phyloP scores from a whole-genome alignment of 805 yeast species.

The Candida vaughaniae region DNA sequence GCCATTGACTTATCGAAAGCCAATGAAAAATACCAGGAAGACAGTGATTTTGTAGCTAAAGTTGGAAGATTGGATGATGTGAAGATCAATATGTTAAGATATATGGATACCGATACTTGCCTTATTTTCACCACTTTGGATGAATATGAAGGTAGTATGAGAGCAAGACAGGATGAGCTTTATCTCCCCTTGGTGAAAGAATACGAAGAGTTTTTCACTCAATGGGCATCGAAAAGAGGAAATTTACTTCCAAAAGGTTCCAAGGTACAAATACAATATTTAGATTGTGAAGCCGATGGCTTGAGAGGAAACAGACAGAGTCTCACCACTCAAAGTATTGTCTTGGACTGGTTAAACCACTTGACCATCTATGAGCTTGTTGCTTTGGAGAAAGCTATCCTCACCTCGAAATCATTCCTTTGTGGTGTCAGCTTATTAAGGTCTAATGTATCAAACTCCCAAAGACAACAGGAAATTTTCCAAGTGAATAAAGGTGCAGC shows the following conservation, averaged over 20 bases:
- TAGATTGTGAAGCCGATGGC: conserved; percentile 84
- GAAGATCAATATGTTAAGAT: conserved; percentile 63
- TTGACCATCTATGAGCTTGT: conserved; percentile 77
- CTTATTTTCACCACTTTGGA: conserved; percentile 76
- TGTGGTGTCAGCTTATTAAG: conserved; percentile 72
- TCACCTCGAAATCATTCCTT: conserved; percentile 81
- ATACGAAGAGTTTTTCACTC: conserved; percentile 59
- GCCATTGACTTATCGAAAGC: conserved; percentile 66
- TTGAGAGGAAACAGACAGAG: conserved; percentile 78
- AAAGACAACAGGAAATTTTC: conserved; percentile 21
- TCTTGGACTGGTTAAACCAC: conserved; percentile 57
- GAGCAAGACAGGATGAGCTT: conserved; percentile 74
- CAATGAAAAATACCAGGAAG: conserved; percentile 25
- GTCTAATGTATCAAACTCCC: conserved; percentile 31
- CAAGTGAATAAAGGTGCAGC: conserved; percentile 34
- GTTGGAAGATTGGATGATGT: conserved; percentile 62
- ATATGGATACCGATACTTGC: conserved; percentile 92
- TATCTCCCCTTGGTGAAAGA: conserved; percentile 74
- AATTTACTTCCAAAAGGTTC: conserved; percentile 16
- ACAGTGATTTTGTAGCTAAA: conserved; percentile 52
- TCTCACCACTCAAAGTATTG: conserved; percentile 58
- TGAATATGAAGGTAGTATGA: conserved; percentile 81
- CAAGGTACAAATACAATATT: conserved; percentile 45
- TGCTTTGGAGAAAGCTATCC: conserved; percentile 86
- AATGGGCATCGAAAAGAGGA: conserved; percentile 29